These are phyloP conservation scores for Starmerella kuoi DNA, from an alignment of 805 yeast genomes.

Conservation along the genomic window DNA sequence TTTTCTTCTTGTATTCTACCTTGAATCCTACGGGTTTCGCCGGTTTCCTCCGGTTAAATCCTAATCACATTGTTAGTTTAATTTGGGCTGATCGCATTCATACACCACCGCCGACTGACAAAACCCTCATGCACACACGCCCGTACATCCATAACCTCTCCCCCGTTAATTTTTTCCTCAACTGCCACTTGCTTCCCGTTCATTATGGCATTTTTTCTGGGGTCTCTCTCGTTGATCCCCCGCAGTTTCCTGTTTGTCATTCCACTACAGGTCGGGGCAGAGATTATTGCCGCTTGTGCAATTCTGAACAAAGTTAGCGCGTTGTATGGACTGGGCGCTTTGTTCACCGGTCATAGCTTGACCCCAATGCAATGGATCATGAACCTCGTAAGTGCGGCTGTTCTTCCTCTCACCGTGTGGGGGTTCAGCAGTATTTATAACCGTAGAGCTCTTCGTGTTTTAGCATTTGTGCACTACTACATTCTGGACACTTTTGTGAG, in stretches of 20 bases:
- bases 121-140: too few relatives aligned
- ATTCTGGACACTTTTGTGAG: slow-evolving; percentile 56
- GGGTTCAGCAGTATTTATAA: slow-evolving; percentile 42
- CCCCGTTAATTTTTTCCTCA: too few relatives aligned
- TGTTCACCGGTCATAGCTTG: slow-evolving; percentile 77
- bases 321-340: slow-evolving; percentile 68
- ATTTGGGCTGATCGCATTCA: too few relatives aligned
- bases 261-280: slow-evolving; percentile 83
- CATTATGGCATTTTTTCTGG: too few relatives aligned
- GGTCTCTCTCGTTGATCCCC: slow-evolving; percentile 21
- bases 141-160: too few relatives aligned
- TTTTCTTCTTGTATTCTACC: too few relatives aligned
- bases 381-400: slow-evolving; percentile 50
- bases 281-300: slow-evolving; percentile 59
- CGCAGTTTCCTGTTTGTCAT: slow-evolving; percentile 54
- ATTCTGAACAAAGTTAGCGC: slow-evolving; percentile 84
- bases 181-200: too few relatives aligned
- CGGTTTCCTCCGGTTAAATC: too few relatives aligned
- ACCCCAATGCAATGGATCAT: slow-evolving; percentile 71
- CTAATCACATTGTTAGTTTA: too few relatives aligned
- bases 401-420: slow-evolving; percentile 51
- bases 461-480: slow-evolving; percentile 53
- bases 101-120: too few relatives aligned
- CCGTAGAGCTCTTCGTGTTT: slow-evolving; percentile 48
- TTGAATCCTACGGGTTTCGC: too few relatives aligned